Evolutionary conservation across 306 rosid genomes (phyloP).

Genomic region (Trifolium pratense): DNA sequence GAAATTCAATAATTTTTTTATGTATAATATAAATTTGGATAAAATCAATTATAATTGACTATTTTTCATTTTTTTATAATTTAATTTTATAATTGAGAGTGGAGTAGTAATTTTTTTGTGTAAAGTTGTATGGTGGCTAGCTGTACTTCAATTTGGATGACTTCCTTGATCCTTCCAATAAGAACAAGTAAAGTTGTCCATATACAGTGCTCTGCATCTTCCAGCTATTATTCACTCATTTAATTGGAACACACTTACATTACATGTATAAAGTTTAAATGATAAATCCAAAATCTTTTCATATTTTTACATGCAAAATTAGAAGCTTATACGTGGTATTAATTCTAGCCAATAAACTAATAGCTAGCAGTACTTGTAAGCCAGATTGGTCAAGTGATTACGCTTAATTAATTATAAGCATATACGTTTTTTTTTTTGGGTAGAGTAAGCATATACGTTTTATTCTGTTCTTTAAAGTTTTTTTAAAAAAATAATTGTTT

Average conservation of each 20-base stretch:
- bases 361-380: neutral
- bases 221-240: slow-evolving; percentile 30
- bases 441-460: slow-evolving; percentile 4
- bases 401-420: neutral
- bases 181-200: slow-evolving; percentile 42
- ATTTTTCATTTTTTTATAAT: too few species aligned
- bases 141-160: slow-evolving; percentile 38
- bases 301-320: slow-evolving; percentile 4
- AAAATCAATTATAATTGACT: too few species aligned
- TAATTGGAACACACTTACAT: slow-evolving; percentile 25
- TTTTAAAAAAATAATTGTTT: slow-evolving; percentile 18
- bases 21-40: too few species aligned
- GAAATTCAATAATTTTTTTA: too few species aligned
- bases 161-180: slow-evolving; percentile 31
- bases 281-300: slow-evolving; percentile 37
- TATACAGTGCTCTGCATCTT: slow-evolving; percentile 33
- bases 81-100: too few species aligned
- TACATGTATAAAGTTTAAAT: slow-evolving; percentile 24
- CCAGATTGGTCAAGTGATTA: slow-evolving; percentile 21
- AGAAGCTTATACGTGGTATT: neutral
- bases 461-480: slow-evolving; percentile 7
- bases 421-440: slow-evolving; percentile 13
- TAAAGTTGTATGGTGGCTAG: slow-evolving; percentile 44
- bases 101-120: neutral
- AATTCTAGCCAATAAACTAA: neutral